Conservation (phyloP, 1,284 basidiomycete genomes). For the Microstroma glucosiphilum region DNA sequence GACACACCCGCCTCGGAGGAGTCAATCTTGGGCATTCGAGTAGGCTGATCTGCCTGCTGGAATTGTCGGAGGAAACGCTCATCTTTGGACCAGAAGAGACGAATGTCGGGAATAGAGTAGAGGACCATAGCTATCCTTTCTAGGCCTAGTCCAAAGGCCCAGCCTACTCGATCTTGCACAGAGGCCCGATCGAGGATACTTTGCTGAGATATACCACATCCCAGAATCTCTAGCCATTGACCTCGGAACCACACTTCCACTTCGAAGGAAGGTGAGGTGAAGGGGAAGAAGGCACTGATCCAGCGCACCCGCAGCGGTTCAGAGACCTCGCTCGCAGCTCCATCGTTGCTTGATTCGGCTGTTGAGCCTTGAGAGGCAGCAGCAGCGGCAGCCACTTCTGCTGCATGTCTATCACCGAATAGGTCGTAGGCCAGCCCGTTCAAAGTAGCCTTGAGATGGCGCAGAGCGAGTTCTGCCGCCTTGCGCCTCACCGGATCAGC, state of each 20-base stretch:
- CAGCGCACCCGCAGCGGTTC: conserved; percentile 78
- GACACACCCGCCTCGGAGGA: conserved; percentile 54
- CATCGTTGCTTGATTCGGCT: neutral
- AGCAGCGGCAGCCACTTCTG: conserved; percentile 53
- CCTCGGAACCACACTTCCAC: conserved; percentile 95
- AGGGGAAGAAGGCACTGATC: conserved; percentile 98
- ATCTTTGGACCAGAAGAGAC: conserved; percentile 96
- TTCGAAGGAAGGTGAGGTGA: conserved; percentile 94
- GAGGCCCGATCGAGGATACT: conserved; percentile 74
- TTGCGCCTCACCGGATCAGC: conserved; percentile 59
- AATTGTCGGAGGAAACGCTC: conserved; percentile 84
- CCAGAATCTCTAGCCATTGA: conserved; percentile 94
- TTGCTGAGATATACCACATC: conserved; percentile 86
- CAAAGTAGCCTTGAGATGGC: conserved; percentile 83
- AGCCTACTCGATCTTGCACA: conserved; percentile 70
- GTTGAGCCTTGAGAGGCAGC: neutral
- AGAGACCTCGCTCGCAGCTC: neutral
- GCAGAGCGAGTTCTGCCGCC: conserved; percentile 59
- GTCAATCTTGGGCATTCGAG: conserved; percentile 58
- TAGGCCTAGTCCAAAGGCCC: conserved; percentile 96
- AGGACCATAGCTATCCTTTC: conserved; percentile 98
- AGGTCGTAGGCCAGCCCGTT: conserved; percentile 79
- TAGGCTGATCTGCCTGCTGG: conserved; percentile 13
- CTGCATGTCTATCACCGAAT: conserved; percentile 57
- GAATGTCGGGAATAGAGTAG: conserved; percentile 93